Evolutionary conservation across 805 yeast species (phyloP), one percentile per base, ranked within the genome.

Genomic region (Saccharomycopsis javanensis): DNA sequence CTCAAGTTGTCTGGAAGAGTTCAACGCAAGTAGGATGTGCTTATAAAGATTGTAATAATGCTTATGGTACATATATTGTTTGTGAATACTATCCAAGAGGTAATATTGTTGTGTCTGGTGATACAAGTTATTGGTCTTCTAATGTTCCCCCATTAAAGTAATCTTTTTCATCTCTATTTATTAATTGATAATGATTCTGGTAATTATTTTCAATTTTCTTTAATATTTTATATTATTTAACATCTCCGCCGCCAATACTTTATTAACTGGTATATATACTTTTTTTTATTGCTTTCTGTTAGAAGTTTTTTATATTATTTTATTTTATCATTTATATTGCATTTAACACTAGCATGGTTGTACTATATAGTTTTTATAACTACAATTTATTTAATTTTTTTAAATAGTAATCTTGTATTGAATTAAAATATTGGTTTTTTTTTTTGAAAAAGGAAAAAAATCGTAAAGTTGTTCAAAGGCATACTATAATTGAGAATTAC

Each of bases 1-100:
- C 92, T 15, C 92, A 86, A 70, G 66, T 85, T 34, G 79, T 86
- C 27, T 86, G 95, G 95, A 79, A 79, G 61, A 64, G 75, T 6
- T 72, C 86, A 45, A 70, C 79, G 7, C 70, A 78, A 62, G 69
- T 86, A 18, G 95, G 94, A 53, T 86, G 95, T 75, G 88, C 81
- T 55, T 68, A 67, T 59, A 76, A 78, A 45, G 59, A 67, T 53
- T 81, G 85, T 69, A 65, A 69, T 64, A 70, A 70, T 57, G 69
- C 65, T 35, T 79, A 81, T 79, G 74, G 79, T 59, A 80, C 80
- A 61, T 85, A 84, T 69, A 72, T 86, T 60, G 81, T 85, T 58
- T 86, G 94, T 75, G 85, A 84, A 67, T 86, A 86, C 70, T 68
- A 73, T 46, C 68, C 73, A 27, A 72, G 78, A 63, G 87, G 87